Conservation (phyloP, 2,329 filamentous ascomycete species). For the Ascochyta pisi region DNA sequence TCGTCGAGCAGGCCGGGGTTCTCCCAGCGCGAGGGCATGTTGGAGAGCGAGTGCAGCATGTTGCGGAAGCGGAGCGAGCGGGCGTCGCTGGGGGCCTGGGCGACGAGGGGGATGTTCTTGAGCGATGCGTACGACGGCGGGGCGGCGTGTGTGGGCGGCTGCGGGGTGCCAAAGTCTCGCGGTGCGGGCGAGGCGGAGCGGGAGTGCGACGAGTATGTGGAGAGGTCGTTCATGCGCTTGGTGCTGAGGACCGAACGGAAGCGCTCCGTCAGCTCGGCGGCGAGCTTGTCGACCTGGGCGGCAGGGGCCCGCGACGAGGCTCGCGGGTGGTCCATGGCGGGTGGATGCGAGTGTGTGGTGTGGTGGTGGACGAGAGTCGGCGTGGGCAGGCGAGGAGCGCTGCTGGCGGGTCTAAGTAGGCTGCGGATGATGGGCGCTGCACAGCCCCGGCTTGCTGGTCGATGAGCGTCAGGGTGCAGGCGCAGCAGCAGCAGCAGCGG, state of each 20-base stretch:
- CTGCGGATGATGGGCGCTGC: slow-evolving; percentile 15
- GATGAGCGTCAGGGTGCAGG: slow-evolving; percentile 17
- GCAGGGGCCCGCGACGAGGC: slow-evolving; percentile 37
- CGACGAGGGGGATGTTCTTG: slow-evolving; percentile 71
- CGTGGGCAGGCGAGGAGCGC: slow-evolving; percentile 18
- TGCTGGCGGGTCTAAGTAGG: slow-evolving; percentile 14
- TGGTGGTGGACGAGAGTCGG: slow-evolving; percentile 20
- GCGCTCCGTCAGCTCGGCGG: slow-evolving; percentile 77
- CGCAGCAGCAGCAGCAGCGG: slow-evolving; percentile 17
- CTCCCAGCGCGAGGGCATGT: slow-evolving; percentile 92
- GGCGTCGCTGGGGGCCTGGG: slow-evolving; percentile 70
- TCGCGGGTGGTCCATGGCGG: slow-evolving; percentile 45
- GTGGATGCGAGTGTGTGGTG: slow-evolving; percentile 16
- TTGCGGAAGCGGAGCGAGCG: slow-evolving; percentile 64
- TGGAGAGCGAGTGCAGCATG: slow-evolving; percentile 82
- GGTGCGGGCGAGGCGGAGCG: slow-evolving; percentile 66
- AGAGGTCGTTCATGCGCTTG: slow-evolving; percentile 83
- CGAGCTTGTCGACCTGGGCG: slow-evolving; percentile 54
- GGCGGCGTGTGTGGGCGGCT: slow-evolving; percentile 38
- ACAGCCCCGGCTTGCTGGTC: slow-evolving; percentile 20
- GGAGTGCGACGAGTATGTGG: slow-evolving; percentile 64
- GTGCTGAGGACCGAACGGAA: slow-evolving; percentile 89
- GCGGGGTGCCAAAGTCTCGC: slow-evolving; percentile 54
- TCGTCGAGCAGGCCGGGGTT: slow-evolving; percentile 95
- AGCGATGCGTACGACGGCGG: slow-evolving; percentile 68